Evolutionary conservation across 2,329 filamentous ascomycete genomes (phyloP).

Genomic region (Claviceps sp.): DNA sequence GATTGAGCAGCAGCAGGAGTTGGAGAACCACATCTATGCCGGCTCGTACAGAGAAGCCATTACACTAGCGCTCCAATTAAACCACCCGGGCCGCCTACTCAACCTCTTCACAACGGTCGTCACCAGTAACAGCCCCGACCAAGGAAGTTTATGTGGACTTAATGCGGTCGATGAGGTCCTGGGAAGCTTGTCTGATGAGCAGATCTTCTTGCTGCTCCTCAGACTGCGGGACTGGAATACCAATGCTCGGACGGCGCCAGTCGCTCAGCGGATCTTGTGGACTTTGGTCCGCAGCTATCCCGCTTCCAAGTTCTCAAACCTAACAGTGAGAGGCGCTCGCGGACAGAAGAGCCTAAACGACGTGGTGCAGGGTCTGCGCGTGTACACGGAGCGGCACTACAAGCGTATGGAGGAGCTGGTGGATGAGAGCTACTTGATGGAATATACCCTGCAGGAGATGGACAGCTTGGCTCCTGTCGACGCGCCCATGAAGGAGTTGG

Average conservation of each 20-base stretch:
- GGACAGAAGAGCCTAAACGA: constrained; percentile 62
- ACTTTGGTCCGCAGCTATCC: constrained; percentile 71
- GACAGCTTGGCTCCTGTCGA: constrained; percentile 48
- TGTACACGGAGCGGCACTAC: constrained; percentile 90
- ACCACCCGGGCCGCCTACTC: constrained; percentile 81
- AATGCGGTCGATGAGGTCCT: constrained; percentile 73
- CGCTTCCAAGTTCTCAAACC: constrained; percentile 57
- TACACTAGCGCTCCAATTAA: constrained; percentile 78
- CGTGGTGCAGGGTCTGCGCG: constrained; percentile 72
- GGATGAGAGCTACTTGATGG: constrained; percentile 87
- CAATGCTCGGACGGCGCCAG: constrained; percentile 71
- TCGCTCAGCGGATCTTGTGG: constrained; percentile 76
- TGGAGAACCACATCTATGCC: constrained; percentile 82
- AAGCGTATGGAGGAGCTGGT: constrained; percentile 77
- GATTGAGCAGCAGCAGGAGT: constrained; percentile 85
- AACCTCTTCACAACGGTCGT: constrained; percentile 73
- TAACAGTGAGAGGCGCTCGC: constrained; percentile 46
- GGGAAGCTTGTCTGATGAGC: constrained; percentile 64
- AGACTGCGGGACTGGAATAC: constrained; percentile 94
- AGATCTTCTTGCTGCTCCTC: constrained; percentile 71
- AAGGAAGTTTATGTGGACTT: constrained; percentile 49
- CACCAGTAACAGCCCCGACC: constrained; percentile 44
- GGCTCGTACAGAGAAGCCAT: constrained; percentile 90
- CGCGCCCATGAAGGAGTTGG: constrained; percentile 20
- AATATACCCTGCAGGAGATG: constrained; percentile 91